Conservation (phyloP, 495 filamentous ascomycete species). For the Penicillium herquei region DNA sequence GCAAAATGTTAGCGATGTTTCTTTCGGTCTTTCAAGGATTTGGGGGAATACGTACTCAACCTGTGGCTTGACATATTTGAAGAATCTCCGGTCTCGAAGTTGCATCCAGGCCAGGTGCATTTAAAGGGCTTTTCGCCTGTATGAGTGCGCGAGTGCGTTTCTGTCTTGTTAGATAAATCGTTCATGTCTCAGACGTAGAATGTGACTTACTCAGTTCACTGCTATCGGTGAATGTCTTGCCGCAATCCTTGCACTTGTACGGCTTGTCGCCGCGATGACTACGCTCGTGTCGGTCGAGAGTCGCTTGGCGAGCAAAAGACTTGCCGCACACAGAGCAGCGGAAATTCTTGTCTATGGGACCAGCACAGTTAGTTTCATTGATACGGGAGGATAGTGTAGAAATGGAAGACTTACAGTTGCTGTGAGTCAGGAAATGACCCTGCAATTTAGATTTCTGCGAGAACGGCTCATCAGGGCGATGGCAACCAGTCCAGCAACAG, state of each 20-base stretch:
- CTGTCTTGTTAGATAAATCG: slow-evolving; percentile 24
- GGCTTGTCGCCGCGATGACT: slow-evolving; percentile 55
- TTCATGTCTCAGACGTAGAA: not conserved
- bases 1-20: slow-evolving; percentile 11
- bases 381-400: not conserved
- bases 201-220: slow-evolving; percentile 46
- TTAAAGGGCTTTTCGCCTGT: slow-evolving; percentile 53
- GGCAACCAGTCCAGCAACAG: slow-evolving; percentile 48
- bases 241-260: slow-evolving; percentile 44
- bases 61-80: slow-evolving; percentile 52
- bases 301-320: slow-evolving; percentile 45
- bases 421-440: slow-evolving; percentile 48
- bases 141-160: slow-evolving; percentile 52
- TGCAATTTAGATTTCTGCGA: slow-evolving; percentile 53
- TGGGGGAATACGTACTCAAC: slow-evolving; percentile 32
- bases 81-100: slow-evolving; percentile 48
- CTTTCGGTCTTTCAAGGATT: not conserved
- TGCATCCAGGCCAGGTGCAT: slow-evolving; percentile 48
- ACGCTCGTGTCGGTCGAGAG: slow-evolving; percentile 50
- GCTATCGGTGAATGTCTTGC: slow-evolving; percentile 48
- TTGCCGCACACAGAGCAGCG: slow-evolving; percentile 48
- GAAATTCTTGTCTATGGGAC: slow-evolving; percentile 42
- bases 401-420: slow-evolving; percentile 37
- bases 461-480: slow-evolving; percentile 46
- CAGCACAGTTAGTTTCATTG: not conserved